phyloP scores from a whole-genome alignment of 75 land plant species.

The Selaginella moellendorffii region DNA sequence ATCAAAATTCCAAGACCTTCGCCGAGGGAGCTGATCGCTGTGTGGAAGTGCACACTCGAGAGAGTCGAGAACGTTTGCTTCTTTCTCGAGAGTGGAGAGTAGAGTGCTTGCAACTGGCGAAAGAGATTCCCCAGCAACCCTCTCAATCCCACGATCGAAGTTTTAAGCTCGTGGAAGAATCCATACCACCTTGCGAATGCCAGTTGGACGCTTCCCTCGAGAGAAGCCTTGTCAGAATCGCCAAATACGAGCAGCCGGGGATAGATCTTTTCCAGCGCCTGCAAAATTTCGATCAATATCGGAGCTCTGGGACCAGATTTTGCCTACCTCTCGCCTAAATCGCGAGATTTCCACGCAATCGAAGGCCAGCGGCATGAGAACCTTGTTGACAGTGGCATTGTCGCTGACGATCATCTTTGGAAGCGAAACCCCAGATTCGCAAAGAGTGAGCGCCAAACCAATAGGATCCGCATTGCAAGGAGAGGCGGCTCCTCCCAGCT shows the following conservation, averaged over 20 bases:
- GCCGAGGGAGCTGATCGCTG: slow-evolving; percentile 23
- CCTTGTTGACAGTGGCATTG: too few relatives aligned
- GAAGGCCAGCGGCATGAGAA: too few relatives aligned
- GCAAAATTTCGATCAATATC: neutral
- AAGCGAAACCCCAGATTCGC: neutral
- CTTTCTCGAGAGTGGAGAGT: slow-evolving; percentile 15
- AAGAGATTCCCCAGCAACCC: slow-evolving; percentile 27
- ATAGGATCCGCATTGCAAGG: neutral
- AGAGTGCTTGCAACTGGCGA: slow-evolving; percentile 26
- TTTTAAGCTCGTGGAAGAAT: neutral
- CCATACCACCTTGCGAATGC: neutral
- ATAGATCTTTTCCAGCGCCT: neutral
- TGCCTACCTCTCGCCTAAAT: neutral
- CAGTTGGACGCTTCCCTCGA: neutral
- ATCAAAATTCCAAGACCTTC: slow-evolving; percentile 27
- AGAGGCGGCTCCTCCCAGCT: too few relatives aligned
- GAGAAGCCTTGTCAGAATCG: neutral
- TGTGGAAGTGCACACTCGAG: slow-evolving; percentile 16
- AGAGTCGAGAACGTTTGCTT: slow-evolving; percentile 15
- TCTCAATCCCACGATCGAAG: slow-evolving; percentile 11
- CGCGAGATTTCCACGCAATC: neutral
- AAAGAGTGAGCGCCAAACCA: neutral
- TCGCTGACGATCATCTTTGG: too few relatives aligned
- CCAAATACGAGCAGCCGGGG: neutral
- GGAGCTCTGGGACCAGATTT: too few relatives aligned